Percentiles rank a stretch among this genome's conserved stretches.
These are phyloP conservation scores for Quercus robur DNA, from an alignment of 306 rosid species.

Conservation along the genomic window DNA sequence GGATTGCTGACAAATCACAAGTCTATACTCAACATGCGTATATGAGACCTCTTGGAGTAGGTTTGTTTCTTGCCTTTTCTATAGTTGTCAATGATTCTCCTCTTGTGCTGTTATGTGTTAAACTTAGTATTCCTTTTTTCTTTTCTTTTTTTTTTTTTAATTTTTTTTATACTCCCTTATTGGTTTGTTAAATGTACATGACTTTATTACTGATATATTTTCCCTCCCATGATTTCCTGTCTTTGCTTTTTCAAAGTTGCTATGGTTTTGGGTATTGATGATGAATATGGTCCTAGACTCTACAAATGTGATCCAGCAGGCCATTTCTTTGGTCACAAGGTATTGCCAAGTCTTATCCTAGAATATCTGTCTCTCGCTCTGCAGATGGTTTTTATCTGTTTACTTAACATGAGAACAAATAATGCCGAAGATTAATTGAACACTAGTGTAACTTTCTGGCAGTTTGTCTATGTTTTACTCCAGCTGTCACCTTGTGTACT, in stretches of 20 bases:
- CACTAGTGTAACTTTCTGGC: background rate
- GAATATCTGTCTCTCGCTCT: background rate
- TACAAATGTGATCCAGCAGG: constrained; percentile 99
- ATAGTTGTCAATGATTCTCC: background rate
- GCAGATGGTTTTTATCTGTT: background rate
- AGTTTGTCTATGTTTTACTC: background rate
- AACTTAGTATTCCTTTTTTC: background rate
- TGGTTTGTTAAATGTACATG: background rate
- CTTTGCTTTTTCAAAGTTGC: constrained; percentile 57
- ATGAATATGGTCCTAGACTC: constrained; percentile 81
- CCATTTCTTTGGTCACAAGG: constrained; percentile 99
- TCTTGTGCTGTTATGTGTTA: background rate
- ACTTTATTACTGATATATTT: constrained; percentile 19
- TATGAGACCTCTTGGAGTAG: constrained; percentile 99
- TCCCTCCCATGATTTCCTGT: constrained; percentile 10
- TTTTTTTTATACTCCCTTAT: background rate
- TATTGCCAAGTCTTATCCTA: constrained; percentile 25
- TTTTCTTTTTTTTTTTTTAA: no score
- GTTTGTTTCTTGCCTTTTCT: constrained; percentile 40
- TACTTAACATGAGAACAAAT: constrained; percentile 8
- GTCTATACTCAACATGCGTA: constrained; percentile 99
- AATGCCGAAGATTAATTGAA: background rate
- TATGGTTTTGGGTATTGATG: constrained; percentile 95
- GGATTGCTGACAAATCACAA: constrained; percentile 99
- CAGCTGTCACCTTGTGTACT: background rate